A percentile compares a stretch with the other conserved stretches of the same genome.
Conservation (phyloP, 106 monocot species). For the Triglochin maritima region DNA sequence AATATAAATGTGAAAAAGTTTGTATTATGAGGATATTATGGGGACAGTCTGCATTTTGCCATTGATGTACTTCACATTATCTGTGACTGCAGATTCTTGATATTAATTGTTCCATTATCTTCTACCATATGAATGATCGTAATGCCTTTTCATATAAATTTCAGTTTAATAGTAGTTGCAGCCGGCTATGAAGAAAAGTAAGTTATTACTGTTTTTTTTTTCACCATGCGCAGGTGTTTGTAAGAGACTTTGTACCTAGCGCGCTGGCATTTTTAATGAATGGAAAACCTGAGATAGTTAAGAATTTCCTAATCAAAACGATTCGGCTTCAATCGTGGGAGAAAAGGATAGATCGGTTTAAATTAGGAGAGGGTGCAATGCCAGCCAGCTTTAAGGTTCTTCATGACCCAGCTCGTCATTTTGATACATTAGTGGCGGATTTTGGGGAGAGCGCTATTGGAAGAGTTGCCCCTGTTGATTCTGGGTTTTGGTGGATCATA, state of each 20-base stretch:
- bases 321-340: slow-evolving; percentile 39
- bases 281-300: slow-evolving; percentile 39
- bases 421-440: slow-evolving; percentile 34
- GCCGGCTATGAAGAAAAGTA: not conserved
- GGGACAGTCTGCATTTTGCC: too few species aligned
- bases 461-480: slow-evolving; percentile 49
- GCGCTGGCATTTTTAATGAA: slow-evolving; percentile 50
- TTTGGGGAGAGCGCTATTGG: slow-evolving; percentile 51
- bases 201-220: not conserved
- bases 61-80: too few species aligned
- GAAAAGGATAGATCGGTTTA: slow-evolving; percentile 33
- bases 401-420: slow-evolving; percentile 13
- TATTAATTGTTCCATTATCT: too few species aligned
- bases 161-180: too few species aligned
- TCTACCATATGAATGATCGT: too few species aligned
- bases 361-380: slow-evolving; percentile 40
- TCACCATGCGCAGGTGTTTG: slow-evolving; percentile 27
- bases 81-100: too few species aligned
- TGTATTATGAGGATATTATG: too few species aligned
- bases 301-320: slow-evolving; percentile 41
- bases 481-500: slow-evolving; percentile 59
- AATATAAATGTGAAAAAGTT: too few species aligned
- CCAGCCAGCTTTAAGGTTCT: slow-evolving; percentile 53
- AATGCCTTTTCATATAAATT: too few species aligned
- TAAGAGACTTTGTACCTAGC: slow-evolving; percentile 46